Evolutionary conservation across 768 basidiomycete species (phyloP).

Genomic region (Solioccasus polychromus): DNA sequence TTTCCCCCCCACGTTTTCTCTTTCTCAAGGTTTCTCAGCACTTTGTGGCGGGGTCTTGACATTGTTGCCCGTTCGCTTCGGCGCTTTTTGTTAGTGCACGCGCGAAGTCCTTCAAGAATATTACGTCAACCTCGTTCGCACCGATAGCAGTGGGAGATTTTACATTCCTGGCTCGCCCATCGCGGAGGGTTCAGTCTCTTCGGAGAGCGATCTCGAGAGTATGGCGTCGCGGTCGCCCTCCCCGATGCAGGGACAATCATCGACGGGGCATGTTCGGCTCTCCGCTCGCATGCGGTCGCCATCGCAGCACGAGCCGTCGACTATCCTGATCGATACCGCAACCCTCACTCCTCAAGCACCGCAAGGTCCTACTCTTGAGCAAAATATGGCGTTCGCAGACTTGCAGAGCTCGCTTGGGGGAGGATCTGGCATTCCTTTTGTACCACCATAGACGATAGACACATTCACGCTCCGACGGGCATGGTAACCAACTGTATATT

Average conservation of each 20-base stretch:
- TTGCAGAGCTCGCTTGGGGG: conserved; percentile 46
- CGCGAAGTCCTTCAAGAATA: conserved; percentile 89
- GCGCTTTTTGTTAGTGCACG: conserved; percentile 59
- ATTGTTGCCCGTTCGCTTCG: conserved; percentile 5
- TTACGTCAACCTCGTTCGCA: conserved; percentile 89
- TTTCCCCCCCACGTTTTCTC: neutral
- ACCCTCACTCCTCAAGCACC: conserved; percentile 40
- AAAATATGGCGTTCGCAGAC: conserved; percentile 81
- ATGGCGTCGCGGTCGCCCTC: conserved; percentile 52
- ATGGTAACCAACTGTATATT: conserved; percentile 11
- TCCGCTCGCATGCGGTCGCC: conserved; percentile 21
- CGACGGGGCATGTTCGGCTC: conserved; percentile 26
- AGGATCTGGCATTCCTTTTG: conserved; percentile 26
- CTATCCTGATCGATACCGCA: conserved; percentile 37
- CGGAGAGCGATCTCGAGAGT: conserved; percentile 57
- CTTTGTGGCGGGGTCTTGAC: conserved; percentile 22
- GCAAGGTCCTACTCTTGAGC: conserved; percentile 70
- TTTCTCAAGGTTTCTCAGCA: conserved; percentile 6
- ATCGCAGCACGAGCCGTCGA: conserved; percentile 35
- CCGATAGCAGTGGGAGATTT: conserved; percentile 65
- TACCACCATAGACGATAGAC: conserved; percentile 6
- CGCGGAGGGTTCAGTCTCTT: conserved; percentile 41
- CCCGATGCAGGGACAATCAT: conserved; percentile 29
- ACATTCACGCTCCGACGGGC: neutral
- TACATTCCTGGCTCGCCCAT: conserved; percentile 44